phyloP scores from a whole-genome alignment of 2,329 filamentous ascomycete species.

The Pezicula neosporulosa region DNA sequence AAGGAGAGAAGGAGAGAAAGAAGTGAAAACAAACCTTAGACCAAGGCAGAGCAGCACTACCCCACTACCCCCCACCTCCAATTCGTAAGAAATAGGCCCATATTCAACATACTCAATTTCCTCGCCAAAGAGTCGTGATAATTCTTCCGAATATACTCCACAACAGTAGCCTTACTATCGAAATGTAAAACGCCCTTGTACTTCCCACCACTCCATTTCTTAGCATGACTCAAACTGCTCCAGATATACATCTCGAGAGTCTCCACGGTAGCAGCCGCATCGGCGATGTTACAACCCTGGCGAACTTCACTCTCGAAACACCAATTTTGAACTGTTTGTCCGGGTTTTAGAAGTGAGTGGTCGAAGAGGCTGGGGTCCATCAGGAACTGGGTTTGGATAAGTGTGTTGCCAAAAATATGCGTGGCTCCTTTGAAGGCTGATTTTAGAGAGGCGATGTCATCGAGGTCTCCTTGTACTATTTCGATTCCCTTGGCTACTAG shows the following conservation, averaged over 20 bases:
- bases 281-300: constrained; percentile 26
- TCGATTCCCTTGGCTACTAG: constrained; percentile 38
- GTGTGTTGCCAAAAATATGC: constrained; percentile 35
- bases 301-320: constrained; percentile 1
- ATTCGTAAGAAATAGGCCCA: constrained; percentile 32
- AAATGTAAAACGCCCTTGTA: constrained; percentile 35
- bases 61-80: constrained; percentile 17
- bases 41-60: constrained; percentile 8
- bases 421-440: constrained; percentile 33
- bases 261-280: constrained; percentile 24
- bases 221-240: constrained; percentile 27
- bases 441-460: constrained; percentile 15
- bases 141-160: constrained; percentile 21
- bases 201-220: constrained; percentile 32
- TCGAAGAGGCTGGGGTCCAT: neutral
- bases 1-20: neutral
- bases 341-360: neutral
- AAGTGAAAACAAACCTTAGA: constrained; percentile 5
- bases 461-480: constrained; percentile 30
- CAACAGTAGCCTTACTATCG: constrained; percentile 31
- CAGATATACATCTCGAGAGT: constrained; percentile 26
- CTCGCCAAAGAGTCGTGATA: constrained; percentile 19
- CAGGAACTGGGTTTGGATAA: constrained; percentile 21
- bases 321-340: neutral
- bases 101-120: constrained; percentile 30